Conservation (phyloP, 495 filamentous ascomycete species). For the Penicillium canariense region DNA sequence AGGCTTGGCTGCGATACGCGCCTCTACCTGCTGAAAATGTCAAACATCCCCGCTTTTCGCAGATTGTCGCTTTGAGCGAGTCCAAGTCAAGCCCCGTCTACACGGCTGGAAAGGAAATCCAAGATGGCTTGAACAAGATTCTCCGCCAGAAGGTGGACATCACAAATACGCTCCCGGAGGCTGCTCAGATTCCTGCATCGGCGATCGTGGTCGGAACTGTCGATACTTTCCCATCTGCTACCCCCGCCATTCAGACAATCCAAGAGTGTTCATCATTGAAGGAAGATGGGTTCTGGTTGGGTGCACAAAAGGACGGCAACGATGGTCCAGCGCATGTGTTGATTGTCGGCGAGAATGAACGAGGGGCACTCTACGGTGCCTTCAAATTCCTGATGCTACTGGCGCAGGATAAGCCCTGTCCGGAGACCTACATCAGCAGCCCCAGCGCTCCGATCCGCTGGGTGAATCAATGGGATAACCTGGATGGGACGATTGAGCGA, state of each 20-base stretch:
- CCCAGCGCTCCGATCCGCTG: constrained; percentile 60
- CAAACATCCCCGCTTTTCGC: constrained; percentile 37
- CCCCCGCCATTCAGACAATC: not conserved
- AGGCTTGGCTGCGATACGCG: constrained; percentile 63
- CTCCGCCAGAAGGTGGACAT: constrained; percentile 42
- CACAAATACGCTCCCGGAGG: not conserved
- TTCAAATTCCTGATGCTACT: constrained; percentile 63
- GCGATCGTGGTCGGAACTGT: not conserved
- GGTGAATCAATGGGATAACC: constrained; percentile 70
- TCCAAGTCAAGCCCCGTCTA: constrained; percentile 50
- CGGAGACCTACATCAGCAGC: constrained; percentile 49
- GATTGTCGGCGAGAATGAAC: constrained; percentile 63
- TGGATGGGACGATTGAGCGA: constrained; percentile 63
- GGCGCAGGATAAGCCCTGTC: constrained; percentile 54
- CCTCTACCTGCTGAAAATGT: constrained; percentile 39
- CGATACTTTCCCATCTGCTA: not conserved
- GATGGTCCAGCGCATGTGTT: constrained; percentile 27
- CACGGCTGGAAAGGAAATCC: constrained; percentile 55
- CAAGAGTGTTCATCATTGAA: not conserved
- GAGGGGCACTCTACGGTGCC: constrained; percentile 64
- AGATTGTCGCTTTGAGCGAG: constrained; percentile 52
- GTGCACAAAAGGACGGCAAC: constrained; percentile 16
- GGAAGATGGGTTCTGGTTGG: not conserved
- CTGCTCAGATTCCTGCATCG: not conserved
- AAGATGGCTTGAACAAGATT: constrained; percentile 52